Evolutionary conservation across 1,139 yeast species (phyloP).

Genomic region (Candida freyschussii): DNA sequence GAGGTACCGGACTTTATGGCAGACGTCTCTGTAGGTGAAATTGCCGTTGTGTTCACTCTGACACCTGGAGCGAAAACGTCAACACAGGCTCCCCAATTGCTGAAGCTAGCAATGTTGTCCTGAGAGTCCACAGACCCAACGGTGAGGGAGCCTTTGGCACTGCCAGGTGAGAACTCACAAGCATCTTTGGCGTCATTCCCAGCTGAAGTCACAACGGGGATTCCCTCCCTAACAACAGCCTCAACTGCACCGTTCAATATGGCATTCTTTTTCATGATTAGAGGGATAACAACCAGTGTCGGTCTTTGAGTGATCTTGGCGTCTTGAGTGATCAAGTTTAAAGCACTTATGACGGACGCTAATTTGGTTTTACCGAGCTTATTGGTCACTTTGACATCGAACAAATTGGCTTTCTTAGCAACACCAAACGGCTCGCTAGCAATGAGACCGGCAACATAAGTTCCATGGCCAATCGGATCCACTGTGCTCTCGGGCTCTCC

Average conservation of each 20-base stretch:
- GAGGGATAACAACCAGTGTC: conserved; percentile 55
- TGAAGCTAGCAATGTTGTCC: conserved; percentile 47
- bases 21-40: conserved; percentile 20
- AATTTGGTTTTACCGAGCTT: conserved; percentile 45
- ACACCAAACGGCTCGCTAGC: conserved; percentile 58
- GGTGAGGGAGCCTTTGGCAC: conserved; percentile 53
- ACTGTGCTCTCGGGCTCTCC: conserved; percentile 17
- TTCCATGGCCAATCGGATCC: conserved; percentile 40
- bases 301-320: conserved; percentile 40
- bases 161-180: conserved; percentile 58
- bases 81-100: conserved; percentile 63
- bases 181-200: conserved; percentile 65
- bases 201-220: conserved; percentile 63
- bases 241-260: conserved; percentile 50
- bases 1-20: conserved; percentile 64
- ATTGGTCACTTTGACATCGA: conserved; percentile 52
- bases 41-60: conserved; percentile 39
- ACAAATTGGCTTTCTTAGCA: conserved; percentile 57
- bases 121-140: conserved; percentile 54
- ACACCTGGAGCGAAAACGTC: conserved; percentile 63
- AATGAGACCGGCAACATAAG: conserved; percentile 53
- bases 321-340: conserved; percentile 37
- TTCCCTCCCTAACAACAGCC: conserved; percentile 54
- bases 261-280: conserved; percentile 56
- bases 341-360: conserved; percentile 46